Base-by-base conservation (phyloP, 2,329 filamentous ascomycete species). In the Graphilbum ipis-grandicollis region DNA sequence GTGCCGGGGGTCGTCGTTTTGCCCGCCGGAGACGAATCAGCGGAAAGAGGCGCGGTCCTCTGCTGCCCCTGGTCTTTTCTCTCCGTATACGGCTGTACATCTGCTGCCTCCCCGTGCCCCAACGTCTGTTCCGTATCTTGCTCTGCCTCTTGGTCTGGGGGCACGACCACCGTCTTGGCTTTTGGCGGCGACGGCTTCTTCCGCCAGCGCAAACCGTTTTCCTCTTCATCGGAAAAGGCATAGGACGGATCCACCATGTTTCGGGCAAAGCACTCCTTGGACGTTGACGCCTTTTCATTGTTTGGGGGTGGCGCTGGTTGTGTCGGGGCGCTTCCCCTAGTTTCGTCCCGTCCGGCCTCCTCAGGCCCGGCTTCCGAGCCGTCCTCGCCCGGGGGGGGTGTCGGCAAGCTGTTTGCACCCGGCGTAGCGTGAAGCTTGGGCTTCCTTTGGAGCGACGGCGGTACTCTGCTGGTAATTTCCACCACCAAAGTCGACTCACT, bases 171-270 rank as follows among this genome's bases (percentile, higher is more conserved):
- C n/a, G n/a, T 7, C 17, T 32, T 21, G 17, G n/a, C 15, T 32
- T 19, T 25, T 25, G 34, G 17, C 9, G 17, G n/a, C n/a, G 10
- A 10, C 6, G 21, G 21, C 21, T 10, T 14, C 17, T 31, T 31
- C 12, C 32, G 29, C 23, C 23, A 31, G 17, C n/a, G 44, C 19
- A 50, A 25, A 4, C 43, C 34, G 3, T 46, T 41, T 21, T 50
- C 46, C 14, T 59, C 55, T 9, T 59, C 56, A 37, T 59, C 56
- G 0, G 56, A 59, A 38, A 58, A 58, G 12, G 41, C 46, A 35
- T 49, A 52, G 17, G 42, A 39, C 4, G 47, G 41, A 28, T 52
- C 49, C 5, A 50, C 12, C 7, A 35, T 12, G 28, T 52, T 51
- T 19, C 46, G 42, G 4, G 33, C 15, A 17, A 38, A 44, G 5